A percentile compares a stretch with the other conserved stretches of the same genome.
Conservation (phyloP, 768 basidiomycete species). For the Lactifluus hygrophoroides region DNA sequence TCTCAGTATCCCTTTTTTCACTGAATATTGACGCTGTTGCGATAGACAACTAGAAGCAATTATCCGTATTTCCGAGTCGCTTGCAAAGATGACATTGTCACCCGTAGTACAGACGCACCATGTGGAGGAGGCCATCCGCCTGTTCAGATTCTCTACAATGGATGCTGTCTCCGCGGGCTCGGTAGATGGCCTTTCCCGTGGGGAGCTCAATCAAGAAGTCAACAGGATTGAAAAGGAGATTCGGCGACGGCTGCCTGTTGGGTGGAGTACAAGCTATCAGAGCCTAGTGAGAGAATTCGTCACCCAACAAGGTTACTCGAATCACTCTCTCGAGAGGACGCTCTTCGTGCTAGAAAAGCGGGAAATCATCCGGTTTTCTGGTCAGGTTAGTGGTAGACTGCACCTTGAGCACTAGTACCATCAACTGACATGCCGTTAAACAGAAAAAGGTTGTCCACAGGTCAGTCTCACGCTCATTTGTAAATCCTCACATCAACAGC, state of each 20-base stretch:
- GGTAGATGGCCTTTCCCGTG: slow-evolving; percentile 84
- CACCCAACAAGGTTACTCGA: slow-evolving; percentile 81
- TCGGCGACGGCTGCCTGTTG: slow-evolving; percentile 74
- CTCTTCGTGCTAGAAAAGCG: slow-evolving; percentile 90
- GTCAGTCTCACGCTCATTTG: slow-evolving; percentile 4
- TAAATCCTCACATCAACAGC: background rate
- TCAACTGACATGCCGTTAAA: background rate
- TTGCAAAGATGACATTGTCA: slow-evolving; percentile 89
- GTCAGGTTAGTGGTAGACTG: slow-evolving; percentile 36
- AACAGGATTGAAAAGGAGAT: slow-evolving; percentile 82
- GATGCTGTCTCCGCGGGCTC: slow-evolving; percentile 94
- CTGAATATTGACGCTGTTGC: background rate
- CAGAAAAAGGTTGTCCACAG: slow-evolving; percentile 22
- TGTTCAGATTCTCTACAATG: slow-evolving; percentile 99
- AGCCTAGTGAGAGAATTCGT: slow-evolving; percentile 91
- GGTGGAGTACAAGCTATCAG: slow-evolving; percentile 96
- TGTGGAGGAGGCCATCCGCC: slow-evolving; percentile 93
- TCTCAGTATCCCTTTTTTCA: background rate
- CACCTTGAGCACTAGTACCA: background rate
- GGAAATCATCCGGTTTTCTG: slow-evolving; percentile 87
- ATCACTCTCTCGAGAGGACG: slow-evolving; percentile 85
- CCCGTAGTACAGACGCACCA: slow-evolving; percentile 84
- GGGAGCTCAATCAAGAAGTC: slow-evolving; percentile 92
- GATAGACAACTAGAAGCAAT: slow-evolving; percentile 90
- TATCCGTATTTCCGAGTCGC: slow-evolving; percentile 94